phyloP scores from a whole-genome alignment of 495 filamentous ascomycete genomes.

The Cercophora samala region DNA sequence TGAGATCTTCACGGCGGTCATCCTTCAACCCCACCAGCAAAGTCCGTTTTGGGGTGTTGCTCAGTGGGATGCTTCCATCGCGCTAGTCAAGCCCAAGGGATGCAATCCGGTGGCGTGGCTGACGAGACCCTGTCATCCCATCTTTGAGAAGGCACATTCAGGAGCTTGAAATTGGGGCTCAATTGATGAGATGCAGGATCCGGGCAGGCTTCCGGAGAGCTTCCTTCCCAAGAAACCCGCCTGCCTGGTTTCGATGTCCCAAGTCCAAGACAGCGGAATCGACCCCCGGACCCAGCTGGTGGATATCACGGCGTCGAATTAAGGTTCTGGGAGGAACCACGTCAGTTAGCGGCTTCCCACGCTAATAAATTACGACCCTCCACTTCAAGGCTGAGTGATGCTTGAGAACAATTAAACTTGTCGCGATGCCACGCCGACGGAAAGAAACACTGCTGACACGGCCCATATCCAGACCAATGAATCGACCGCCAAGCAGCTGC shows the following conservation, averaged over 20 bases:
- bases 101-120: not conserved
- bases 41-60: not conserved
- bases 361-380: not conserved
- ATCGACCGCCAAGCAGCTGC: not conserved
- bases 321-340: not conserved
- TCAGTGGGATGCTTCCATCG: not conserved
- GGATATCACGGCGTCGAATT: not conserved
- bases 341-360: not conserved
- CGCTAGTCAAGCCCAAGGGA: not conserved
- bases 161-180: no score
- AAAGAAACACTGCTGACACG: not conserved
- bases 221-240: not conserved
- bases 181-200: not conserved
- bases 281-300: not conserved
- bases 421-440: not conserved
- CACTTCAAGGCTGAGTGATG: not conserved
- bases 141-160: not conserved
- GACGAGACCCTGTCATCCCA: not conserved
- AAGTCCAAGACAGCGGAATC: not conserved
- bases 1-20: no score
- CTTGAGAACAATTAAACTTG: not conserved
- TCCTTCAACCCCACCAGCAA: not conserved
- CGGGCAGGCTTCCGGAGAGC: not conserved
- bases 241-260: not conserved
- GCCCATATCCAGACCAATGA: not conserved